Conservation (phyloP, 2,329 filamentous ascomycete genomes). For the Neocucurbitaria cava region DNA sequence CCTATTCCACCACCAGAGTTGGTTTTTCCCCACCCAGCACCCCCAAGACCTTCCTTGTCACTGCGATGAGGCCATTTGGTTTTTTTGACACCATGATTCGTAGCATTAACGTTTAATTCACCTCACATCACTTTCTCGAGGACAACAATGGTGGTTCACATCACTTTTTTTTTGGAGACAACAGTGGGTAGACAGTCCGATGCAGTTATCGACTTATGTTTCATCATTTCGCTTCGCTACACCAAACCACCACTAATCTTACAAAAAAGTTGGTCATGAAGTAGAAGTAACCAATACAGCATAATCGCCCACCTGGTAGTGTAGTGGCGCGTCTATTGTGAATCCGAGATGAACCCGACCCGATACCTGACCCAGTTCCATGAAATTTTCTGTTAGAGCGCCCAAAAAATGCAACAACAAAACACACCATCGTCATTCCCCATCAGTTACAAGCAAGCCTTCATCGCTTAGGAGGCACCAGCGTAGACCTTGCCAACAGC, state of each 20-base stretch:
- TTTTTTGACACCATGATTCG: too few species aligned
- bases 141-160: too few species aligned
- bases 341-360: slow-evolving; percentile 1
- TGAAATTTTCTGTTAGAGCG: slow-evolving; percentile 4
- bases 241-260: slow-evolving; percentile 17
- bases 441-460: too few species aligned
- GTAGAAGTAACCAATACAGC: slow-evolving; percentile 13
- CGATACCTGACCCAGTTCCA: slow-evolving; percentile 3
- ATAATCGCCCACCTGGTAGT: slow-evolving; percentile 6
- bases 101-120: too few species aligned
- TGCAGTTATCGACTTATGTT: background rate
- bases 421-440: too few species aligned
- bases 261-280: slow-evolving; percentile 3
- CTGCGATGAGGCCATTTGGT: too few species aligned
- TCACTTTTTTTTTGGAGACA: too few species aligned
- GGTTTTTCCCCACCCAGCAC: too few species aligned
- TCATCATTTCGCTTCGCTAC: slow-evolving; percentile 7
- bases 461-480: slow-evolving; percentile 15
- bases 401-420: slow-evolving; percentile 9
- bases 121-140: too few species aligned
- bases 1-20: too few species aligned
- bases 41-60: too few species aligned
- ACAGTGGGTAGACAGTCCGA: background rate
- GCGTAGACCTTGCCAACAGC: slow-evolving; percentile 36
- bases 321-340: slow-evolving; percentile 3